These are phyloP conservation scores for Atkinsonella texensis DNA, from an alignment of 2,329 filamentous ascomycete species.

Conservation along the genomic window DNA sequence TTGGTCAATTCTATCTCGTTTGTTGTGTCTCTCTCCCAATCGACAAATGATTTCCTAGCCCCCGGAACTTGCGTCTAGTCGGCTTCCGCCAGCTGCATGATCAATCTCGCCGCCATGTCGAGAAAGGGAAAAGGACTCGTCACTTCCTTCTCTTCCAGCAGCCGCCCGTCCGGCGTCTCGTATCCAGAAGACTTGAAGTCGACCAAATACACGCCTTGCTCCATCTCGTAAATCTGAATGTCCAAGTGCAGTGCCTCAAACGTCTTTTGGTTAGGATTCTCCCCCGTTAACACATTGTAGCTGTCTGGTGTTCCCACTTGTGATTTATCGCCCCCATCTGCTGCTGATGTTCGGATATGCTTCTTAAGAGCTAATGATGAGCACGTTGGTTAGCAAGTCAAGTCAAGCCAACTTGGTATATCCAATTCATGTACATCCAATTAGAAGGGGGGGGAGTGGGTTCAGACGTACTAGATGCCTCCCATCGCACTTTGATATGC, in stretches of 20 bases:
- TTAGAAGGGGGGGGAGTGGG: too few relatives aligned
- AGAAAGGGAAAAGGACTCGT: constrained; percentile 92
- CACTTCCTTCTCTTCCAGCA: constrained; percentile 85
- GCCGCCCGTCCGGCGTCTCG: constrained; percentile 62
- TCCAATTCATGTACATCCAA: not conserved
- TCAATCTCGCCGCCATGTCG: constrained; percentile 82
- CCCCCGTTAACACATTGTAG: constrained; percentile 28
- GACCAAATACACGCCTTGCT: constrained; percentile 84
- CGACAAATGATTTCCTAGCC: too few relatives aligned
- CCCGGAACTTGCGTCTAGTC: constrained; percentile 30
- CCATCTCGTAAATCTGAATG: constrained; percentile 92
- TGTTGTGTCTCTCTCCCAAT: too few relatives aligned
- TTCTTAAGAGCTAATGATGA: constrained; percentile 7
- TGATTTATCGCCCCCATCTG: constrained; percentile 8
- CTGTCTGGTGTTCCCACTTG: constrained; percentile 18
- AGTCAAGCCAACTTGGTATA: too few relatives aligned
- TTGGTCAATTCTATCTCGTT: too few relatives aligned
- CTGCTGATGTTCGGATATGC: not conserved
- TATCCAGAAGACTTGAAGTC: constrained; percentile 99
- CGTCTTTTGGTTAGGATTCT: constrained; percentile 35
- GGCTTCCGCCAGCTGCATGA: constrained; percentile 82
- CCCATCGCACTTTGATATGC: constrained; percentile 85
- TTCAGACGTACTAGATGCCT: constrained; percentile 60
- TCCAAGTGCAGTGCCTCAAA: constrained; percentile 90
- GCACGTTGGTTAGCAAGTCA: too few relatives aligned